phyloP scores from a whole-genome alignment of 192 early-diverging fungal genomes.

The Backusella mclennaniae region DNA sequence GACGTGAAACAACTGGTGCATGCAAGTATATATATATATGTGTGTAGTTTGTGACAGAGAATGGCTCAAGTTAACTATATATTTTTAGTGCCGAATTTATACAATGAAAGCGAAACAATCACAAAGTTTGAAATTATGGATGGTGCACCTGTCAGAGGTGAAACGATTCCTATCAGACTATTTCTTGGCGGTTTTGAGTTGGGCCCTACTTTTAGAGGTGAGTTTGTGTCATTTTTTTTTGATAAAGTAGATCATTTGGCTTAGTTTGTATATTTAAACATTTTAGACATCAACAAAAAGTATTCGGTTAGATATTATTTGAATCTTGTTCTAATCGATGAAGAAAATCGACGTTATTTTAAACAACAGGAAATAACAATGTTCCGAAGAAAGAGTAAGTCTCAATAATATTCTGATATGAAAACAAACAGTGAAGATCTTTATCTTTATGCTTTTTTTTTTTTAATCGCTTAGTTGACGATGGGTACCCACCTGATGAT shows the following conservation, averaged over 20 bases:
- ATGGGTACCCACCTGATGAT: slow-evolving; percentile 12
- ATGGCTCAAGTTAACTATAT: not conserved
- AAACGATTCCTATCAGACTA: slow-evolving; percentile 97
- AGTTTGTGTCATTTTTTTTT: slow-evolving; percentile 36
- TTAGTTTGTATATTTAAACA: not conserved
- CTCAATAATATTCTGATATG: not conserved
- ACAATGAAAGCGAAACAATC: slow-evolving; percentile 98
- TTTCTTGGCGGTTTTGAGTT: slow-evolving; percentile 97
- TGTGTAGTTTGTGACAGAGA: not conserved
- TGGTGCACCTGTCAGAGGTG: slow-evolving; percentile 93
- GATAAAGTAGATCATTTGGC: not conserved
- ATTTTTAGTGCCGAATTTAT: slow-evolving; percentile 82
- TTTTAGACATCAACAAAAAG: slow-evolving; percentile 88
- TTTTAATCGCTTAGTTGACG: slow-evolving; percentile 5
- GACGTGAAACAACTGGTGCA: slow-evolving; percentile 94
- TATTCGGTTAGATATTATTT: slow-evolving; percentile 98
- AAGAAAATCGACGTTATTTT: slow-evolving; percentile 98
- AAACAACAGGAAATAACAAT: slow-evolving; percentile 98
- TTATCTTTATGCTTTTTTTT: not conserved
- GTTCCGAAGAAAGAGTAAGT: slow-evolving; percentile 57
- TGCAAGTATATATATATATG: slow-evolving; percentile 37
- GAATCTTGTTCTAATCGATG: slow-evolving; percentile 97
- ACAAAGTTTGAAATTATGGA: slow-evolving; percentile 99
- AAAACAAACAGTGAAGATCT: slow-evolving; percentile 4
- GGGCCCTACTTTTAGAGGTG: slow-evolving; percentile 91